Evolutionary conservation across 495 filamentous ascomycete genomes (phyloP), one percentile per base, ranked within the genome.

Genomic region (Aspergillus leporis): DNA sequence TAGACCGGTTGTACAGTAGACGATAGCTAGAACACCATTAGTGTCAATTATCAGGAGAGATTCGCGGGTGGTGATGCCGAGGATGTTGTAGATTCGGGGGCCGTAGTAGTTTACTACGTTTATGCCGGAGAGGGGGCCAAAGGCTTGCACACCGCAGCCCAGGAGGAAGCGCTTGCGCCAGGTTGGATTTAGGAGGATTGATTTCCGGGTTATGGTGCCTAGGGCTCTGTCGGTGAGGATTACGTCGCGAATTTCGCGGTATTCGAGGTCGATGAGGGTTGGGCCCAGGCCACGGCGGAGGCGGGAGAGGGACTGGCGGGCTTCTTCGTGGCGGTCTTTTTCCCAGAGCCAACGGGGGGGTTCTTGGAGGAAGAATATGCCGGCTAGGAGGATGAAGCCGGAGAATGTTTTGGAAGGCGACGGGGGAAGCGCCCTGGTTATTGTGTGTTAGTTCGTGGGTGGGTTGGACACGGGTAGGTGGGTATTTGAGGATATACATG

Each of bases 241-340:
- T 1, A 60, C 56, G 19, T 70, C 67, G 14, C 65, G 65, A 23
- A 70, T 67, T 21, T 70, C 67, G 18, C 61, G 65, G 61, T 64
- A 70, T 47, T 70, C 67, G 7, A 66, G 51, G 36, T 70, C 67
- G 22, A 70, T 61, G 3, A 56, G 61, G 21, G 66, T 65, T 3
- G 61, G 51, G 7, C 59, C 41, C 0, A 52, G 61, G 16, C 60
- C 58, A 9, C 54, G 51, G 4, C 64, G 67, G 14, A 70, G 59
- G 0, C 50, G 55, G 0, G 54, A 32, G 2, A 70, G 61, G 10
- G 57, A 49, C 0, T 31, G 54, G 5, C 69, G 80, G 7, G 87
- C 87, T 67, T 87, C 66, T 12, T 90, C 87, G 57, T 81, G 75
- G 55, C 81, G 79, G 68, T 88, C 87, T 61, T 86, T 85, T 59